A percentile compares a stretch with the other conserved stretches of the same genome.
These are phyloP conservation scores for Dictyostelium firmibasis DNA, from an alignment of 78 protist genomes.

Conservation along the genomic window DNA sequence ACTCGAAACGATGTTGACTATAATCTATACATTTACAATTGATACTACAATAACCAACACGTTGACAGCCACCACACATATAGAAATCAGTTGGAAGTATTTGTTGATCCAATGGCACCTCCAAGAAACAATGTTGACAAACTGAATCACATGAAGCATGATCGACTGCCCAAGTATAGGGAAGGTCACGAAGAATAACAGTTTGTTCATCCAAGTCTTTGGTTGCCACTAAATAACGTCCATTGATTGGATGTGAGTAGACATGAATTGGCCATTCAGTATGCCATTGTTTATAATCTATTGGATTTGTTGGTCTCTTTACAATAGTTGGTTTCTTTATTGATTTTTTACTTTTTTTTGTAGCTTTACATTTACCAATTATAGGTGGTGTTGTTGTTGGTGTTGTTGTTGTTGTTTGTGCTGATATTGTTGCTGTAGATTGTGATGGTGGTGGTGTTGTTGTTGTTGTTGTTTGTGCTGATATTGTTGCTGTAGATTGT, in stretches of 20 bases:
- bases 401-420: background rate
- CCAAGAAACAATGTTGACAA: constrained; percentile 69
- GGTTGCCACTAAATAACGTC: constrained; percentile 53
- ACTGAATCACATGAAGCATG: constrained; percentile 27
- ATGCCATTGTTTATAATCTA: constrained; percentile 57
- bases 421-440: background rate
- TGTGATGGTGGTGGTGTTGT: background rate
- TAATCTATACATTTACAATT: constrained; percentile 19
- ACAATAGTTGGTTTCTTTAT: background rate
- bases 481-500: background rate
- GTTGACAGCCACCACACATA: constrained; percentile 42
- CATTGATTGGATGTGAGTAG: constrained; percentile 42
- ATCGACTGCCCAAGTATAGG: constrained; percentile 75
- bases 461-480: background rate
- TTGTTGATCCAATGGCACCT: constrained; percentile 30
- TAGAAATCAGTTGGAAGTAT: constrained; percentile 1
- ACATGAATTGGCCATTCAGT: constrained; percentile 30
- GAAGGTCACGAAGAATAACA: constrained; percentile 34
- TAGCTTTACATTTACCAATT: background rate
- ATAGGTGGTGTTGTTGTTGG: background rate
- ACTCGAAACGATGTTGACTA: constrained; percentile 55
- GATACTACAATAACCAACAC: constrained; percentile 50
- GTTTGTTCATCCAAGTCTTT: constrained; percentile 36
- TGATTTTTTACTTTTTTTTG: background rate
- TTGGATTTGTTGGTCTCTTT: background rate